Evolutionary conservation across 345 rosid species (phyloP).

Genomic region (Xanthoceras sorbifolium): DNA sequence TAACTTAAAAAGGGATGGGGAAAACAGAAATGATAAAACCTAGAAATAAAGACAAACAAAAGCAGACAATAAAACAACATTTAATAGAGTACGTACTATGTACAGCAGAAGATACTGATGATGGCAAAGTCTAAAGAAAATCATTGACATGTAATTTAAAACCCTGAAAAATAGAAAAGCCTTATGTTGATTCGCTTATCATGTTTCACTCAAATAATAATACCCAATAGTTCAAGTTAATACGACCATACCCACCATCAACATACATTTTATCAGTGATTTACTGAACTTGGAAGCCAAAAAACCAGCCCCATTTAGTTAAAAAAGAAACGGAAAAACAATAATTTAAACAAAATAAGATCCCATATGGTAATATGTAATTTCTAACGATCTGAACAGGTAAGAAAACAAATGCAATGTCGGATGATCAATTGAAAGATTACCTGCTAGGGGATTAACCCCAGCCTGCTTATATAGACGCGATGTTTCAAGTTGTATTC

Average conservation of each 20-base stretch:
- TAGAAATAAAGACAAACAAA: not conserved
- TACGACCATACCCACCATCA: not conserved
- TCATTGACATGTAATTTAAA: not conserved
- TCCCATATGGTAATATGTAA: not conserved
- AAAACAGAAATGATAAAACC: not conserved
- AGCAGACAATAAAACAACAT: not conserved
- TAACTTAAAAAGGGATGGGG: not conserved
- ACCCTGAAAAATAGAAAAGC: not conserved
- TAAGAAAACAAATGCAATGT: constrained; percentile 3
- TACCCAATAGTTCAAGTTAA: not conserved
- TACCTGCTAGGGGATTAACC: constrained; percentile 98
- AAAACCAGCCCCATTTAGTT: not conserved
- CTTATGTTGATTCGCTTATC: not conserved
- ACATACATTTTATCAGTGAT: not conserved
- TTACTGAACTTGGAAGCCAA: not conserved
- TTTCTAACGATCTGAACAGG: not conserved
- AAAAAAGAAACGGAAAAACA: not conserved
- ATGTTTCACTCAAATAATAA: not conserved
- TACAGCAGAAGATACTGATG: not conserved
- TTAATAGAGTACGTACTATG: not conserved
- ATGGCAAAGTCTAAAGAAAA: not conserved
- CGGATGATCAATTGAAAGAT: not conserved
- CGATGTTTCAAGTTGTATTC: constrained; percentile 95
- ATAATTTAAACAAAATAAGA: not conserved
- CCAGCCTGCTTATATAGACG: constrained; percentile 92